Evolutionary conservation across 2,329 filamentous ascomycete genomes (phyloP), one percentile per base, ranked within the genome.

Genomic region (Fusarium sp.): DNA sequence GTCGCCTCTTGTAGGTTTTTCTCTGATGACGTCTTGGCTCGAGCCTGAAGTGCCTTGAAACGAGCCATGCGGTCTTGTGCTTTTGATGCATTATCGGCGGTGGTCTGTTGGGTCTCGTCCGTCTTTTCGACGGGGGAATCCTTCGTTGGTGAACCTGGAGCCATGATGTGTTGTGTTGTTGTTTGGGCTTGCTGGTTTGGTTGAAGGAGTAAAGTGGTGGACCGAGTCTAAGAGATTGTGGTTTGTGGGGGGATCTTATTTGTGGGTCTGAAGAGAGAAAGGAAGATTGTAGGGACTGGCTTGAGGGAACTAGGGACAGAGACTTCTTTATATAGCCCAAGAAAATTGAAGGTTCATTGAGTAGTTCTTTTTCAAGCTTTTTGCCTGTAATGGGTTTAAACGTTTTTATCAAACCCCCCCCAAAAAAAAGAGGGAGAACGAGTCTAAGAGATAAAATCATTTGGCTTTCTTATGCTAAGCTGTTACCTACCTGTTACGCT

Each of bases 31-130:
- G 86, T 84, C 84, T 94, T 90, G 52, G 92, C 91, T 75, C 94
- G 91, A 27, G 92, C 92, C 81, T 97, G 90, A 18, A 98, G 89
- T 6, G 93, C 92, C 78, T 94, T 94, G 85, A 98, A 98, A 70
- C 93, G 90, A 52, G 93, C 92, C 80, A 90, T 84, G 59, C 94
- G 89, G 58, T 94, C 91, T 73, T 88, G 83, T 30, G 87, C 83
- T 73, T 87, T 86, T 29, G 78, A 73, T 20, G 80, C 75, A n/a
- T 82, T 79, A 51, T 77, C 70, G 27, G 52, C 38, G 7, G 78
- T 73, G 57, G 65, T 30, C n/a, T 49, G 54, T 40, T 74, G 54
- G 15, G 68, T 22, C 10, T 69, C 55, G 16, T 58, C 57, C 3
- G 74, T 65, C 41, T 73, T 47, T 32, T 77, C 70, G 52, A 57